A percentile compares a stretch with the other conserved stretches of the same genome.
Evolutionary conservation across 768 basidiomycete genomes (phyloP).

Genomic region (Pleurotus sapidus): DNA sequence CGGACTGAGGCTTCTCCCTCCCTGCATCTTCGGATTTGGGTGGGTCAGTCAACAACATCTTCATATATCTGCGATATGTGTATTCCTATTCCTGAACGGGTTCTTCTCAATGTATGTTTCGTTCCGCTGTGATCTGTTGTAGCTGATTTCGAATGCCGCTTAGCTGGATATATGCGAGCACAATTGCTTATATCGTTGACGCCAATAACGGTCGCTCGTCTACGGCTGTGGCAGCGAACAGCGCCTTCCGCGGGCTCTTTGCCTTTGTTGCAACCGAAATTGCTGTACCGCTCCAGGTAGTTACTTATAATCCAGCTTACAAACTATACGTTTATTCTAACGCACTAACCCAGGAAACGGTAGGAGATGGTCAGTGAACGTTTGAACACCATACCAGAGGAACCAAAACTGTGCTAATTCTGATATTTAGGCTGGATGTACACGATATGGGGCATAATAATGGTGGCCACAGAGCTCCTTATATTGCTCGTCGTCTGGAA

Average conservation of each 20-base stretch:
- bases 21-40: slow-evolving; percentile 62
- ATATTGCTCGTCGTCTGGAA: slow-evolving; percentile 60
- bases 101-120: slow-evolving; percentile 67
- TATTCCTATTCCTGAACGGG: slow-evolving; percentile 70
- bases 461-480: slow-evolving; percentile 50
- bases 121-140: background rate
- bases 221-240: slow-evolving; percentile 74
- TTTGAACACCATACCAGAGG: no score
- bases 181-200: slow-evolving; percentile 82
- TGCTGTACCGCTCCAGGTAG: slow-evolving; percentile 68
- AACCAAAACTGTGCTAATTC: no score
- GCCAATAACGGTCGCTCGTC: slow-evolving; percentile 80
- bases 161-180: slow-evolving; percentile 35
- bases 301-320: no score
- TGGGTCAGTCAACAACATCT: slow-evolving; percentile 69
- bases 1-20: slow-evolving; percentile 59
- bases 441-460: slow-evolving; percentile 53
- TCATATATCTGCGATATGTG: slow-evolving; percentile 65
- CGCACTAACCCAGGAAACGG: slow-evolving; percentile 37
- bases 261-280: slow-evolving; percentile 73
- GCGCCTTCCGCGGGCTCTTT: slow-evolving; percentile 64
- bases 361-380: slow-evolving; percentile 78
- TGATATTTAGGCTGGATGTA: slow-evolving; percentile 63
- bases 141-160: background rate
- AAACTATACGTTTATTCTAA: no score